phyloP scores from a whole-genome alignment of 2,329 filamentous ascomycete species.

The Fusarium sterilihyphosum region DNA sequence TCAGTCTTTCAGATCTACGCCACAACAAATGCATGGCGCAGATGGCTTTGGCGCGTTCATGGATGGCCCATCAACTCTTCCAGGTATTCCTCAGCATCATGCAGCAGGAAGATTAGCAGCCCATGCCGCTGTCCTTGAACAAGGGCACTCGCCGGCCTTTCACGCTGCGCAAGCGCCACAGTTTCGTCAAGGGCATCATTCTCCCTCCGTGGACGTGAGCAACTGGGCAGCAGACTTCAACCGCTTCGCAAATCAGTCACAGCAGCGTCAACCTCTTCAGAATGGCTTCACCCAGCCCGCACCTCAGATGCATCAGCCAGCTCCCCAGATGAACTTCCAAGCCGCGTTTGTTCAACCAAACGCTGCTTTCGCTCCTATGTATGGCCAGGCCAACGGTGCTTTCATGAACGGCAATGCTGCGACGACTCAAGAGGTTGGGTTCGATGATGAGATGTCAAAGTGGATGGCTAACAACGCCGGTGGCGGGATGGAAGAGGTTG shows the following conservation, averaged over 20 bases:
- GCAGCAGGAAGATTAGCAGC: constrained; percentile 49
- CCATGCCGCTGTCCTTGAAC: constrained; percentile 48
- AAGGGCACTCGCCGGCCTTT: constrained; percentile 37
- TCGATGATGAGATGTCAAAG: constrained; percentile 53
- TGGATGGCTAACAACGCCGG: constrained; percentile 53
- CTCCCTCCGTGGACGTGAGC: constrained; percentile 37
- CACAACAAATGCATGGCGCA: constrained; percentile 42
- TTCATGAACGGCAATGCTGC: constrained; percentile 40
- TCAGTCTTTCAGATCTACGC: constrained; percentile 50
- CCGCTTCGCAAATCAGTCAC: constrained; percentile 45
- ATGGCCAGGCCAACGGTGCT: constrained; percentile 40
- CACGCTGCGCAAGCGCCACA: constrained; percentile 36
- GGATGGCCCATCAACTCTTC: constrained; percentile 41
- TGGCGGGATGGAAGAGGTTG: constrained; percentile 51
- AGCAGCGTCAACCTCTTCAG: constrained; percentile 39
- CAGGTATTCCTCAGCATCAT: constrained; percentile 47
- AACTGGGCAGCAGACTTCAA: constrained; percentile 53
- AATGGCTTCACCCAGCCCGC: constrained; percentile 32
- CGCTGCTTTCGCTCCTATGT: constrained; percentile 44
- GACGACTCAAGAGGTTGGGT: constrained; percentile 47
- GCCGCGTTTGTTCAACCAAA: constrained; percentile 45
- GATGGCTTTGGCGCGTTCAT: constrained; percentile 51
- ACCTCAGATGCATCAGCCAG: constrained; percentile 40
- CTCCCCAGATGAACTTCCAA: constrained; percentile 44
- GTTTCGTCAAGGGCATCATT: constrained; percentile 38